Evolutionary conservation across 148 eudicot species (phyloP), one percentile per base, ranked within the genome.

Genomic region (Rhododendron ovatum): DNA sequence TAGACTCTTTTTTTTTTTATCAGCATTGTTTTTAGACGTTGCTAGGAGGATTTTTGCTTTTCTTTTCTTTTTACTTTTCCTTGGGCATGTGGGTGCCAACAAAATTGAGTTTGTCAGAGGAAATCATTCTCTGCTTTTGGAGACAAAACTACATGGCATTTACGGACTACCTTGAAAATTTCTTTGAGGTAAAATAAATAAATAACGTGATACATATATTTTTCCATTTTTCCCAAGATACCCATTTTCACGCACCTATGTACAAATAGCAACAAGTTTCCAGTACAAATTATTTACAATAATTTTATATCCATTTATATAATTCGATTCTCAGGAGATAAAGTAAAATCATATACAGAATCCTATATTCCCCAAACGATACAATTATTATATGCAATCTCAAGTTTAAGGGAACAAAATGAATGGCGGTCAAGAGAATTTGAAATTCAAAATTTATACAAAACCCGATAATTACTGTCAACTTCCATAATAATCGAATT

Each of bases 21-120:
- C 30, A 30, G 30, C 30, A 69, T 69, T 30, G 20, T 30, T 71
- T 71, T 13, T 71, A 30, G 76, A 33, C 75, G 35, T 69, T 69
- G 75, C 17, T 3, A 30, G 39, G 76, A 30, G 37, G 20, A 14
- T 13, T 30, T 71, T 71, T 71, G 76, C 76, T 71, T 71, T 71
- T 69, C 8, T n/a, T 71, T 14, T 71, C 18, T 26, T 71, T 71
- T 30, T 71, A 71, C 37, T 33, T 71, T 71, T 71, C 39, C 1
- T 22, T 22, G 15, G 80, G 50, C 50, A 77, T 77, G 80, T 77
- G 80, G 80, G 80, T 77, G 80, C 47, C 80, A 77, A 43, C 80
- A 41, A 24, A 37, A 77, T 41, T 18, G 80, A 77, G 50, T 43
- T 77, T 77, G 47, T 24, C 50, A 41, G 13, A 7, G 28, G 13